Conservation (phyloP, 1,284 basidiomycete species). For the Pyrrhoderma noxium region DNA sequence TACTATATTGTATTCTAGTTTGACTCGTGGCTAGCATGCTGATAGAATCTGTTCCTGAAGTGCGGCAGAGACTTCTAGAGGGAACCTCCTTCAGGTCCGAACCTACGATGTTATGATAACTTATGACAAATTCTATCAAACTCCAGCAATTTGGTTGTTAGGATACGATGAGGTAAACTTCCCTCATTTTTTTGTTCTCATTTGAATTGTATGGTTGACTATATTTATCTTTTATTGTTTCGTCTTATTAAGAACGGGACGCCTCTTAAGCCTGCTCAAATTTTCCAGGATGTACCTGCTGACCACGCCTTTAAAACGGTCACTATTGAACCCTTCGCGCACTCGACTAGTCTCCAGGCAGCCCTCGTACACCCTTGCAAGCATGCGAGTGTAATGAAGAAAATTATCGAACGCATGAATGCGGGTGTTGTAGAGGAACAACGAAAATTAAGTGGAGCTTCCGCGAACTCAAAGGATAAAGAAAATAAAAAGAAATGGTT, state of each 20-base stretch:
- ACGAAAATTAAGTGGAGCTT: constrained; percentile 32
- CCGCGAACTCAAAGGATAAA: constrained; percentile 29
- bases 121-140: constrained; percentile 99
- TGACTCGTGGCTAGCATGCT: background rate
- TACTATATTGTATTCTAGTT: constrained; percentile 14
- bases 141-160: constrained; percentile 89
- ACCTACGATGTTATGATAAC: constrained; percentile 99
- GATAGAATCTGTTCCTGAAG: background rate
- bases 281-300: constrained; percentile 95
- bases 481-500: constrained; percentile 86
- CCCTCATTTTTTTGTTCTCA: background rate
- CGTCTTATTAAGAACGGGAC: constrained; percentile 75
- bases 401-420: constrained; percentile 98
- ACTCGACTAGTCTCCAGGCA: constrained; percentile 75
- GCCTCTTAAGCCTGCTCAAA: constrained; percentile 81
- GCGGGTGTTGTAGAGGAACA: constrained; percentile 76
- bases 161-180: constrained; percentile 84
- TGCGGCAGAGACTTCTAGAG: constrained; percentile 56
- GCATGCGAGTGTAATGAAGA: constrained; percentile 99
- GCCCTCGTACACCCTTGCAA: constrained; percentile 98
- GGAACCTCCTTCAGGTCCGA: constrained; percentile 88
- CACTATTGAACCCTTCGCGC: constrained; percentile 97
- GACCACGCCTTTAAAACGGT: constrained; percentile 99
- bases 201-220: background rate
- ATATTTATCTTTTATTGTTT: too few species aligned